Base-by-base conservation (phyloP, 805 yeast species). In the Ogataea nakhonphanomensis region DNA sequence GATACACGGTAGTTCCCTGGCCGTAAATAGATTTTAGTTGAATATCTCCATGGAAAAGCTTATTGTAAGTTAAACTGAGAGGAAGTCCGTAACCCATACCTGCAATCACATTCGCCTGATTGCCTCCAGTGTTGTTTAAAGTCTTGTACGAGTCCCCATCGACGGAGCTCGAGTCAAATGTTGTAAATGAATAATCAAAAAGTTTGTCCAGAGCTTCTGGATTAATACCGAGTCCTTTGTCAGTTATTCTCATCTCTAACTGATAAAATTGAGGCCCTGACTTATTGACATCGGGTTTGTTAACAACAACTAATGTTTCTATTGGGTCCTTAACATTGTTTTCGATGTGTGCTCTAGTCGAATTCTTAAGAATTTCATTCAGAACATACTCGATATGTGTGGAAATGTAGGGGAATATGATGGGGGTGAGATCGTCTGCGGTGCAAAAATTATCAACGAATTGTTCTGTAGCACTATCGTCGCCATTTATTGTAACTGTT, bases 51-150 rank as follows among this genome's bases (percentile, higher is more conserved):
- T 82, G 83, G 57, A 84, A 83, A 57, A 82, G 71, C 54, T 79
- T 84, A 23, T 83, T 78, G 53, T 84, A 84, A 0, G 87, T 83
- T 51, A 78, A 67, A 45, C 90, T 84, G 46, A 91, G 66, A 6
- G 98, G 98, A 40, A 91, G 63, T 0, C 99, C 99, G 58, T 88
- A 91, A 0, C 98, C 98, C 85, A 93, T 84, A 0, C 99, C 99
- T 0, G 97, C 96, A 25, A 91, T 78, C 7, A 74, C 67, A 52
- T 74, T 74, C 7, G 61, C 59, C 27, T 51, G 75, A 15, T 73
- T 71, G 32, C 71, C 69, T 1, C 85, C 83, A 1, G 82, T 80
- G 22, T 76, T 76, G 52, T 84, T 83, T 41, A 80, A 62, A 0
- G 85, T 79, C 52, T 74, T 74, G 52, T 73, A 74, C 28, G 76